These are phyloP conservation scores for Ramularia endophylla DNA, from an alignment of 2,329 filamentous ascomycete genomes.

Conservation along the genomic window DNA sequence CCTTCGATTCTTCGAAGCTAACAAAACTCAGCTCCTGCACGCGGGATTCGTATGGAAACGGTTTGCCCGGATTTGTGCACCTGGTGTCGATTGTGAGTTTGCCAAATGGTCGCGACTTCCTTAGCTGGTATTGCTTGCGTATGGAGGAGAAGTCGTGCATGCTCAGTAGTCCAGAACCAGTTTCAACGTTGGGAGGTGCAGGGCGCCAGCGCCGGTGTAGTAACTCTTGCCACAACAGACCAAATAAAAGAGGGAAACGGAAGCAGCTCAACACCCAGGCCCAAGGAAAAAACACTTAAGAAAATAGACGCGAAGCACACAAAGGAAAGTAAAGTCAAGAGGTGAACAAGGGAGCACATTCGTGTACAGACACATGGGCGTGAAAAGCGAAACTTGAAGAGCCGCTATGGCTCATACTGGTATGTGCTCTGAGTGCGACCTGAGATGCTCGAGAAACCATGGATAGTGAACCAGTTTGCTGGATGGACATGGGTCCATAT, in stretches of 20 bases:
- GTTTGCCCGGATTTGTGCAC: slow-evolving; percentile 48
- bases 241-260: background rate
- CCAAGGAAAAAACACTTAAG: background rate
- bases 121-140: slow-evolving; percentile 3
- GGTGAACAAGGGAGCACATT: background rate
- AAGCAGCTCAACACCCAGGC: background rate
- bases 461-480: background rate
- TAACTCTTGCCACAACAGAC: background rate
- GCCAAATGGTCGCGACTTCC: slow-evolving; percentile 9
- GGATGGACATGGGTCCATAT: background rate
- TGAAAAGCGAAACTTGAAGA: background rate
- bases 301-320: background rate
- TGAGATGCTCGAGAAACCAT: background rate
- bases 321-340: background rate
- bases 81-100: slow-evolving; percentile 56
- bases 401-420: background rate
- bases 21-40: slow-evolving; percentile 23
- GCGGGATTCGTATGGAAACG: slow-evolving; percentile 33
- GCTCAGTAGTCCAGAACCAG: background rate
- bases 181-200: background rate
- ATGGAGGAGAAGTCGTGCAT: slow-evolving; percentile 4
- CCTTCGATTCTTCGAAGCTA: slow-evolving; percentile 19
- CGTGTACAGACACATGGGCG: background rate
- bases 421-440: background rate
- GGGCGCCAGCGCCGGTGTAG: background rate